Conservation (phyloP, 768 basidiomycete species). For the Chlorophyllum brunneum region DNA sequence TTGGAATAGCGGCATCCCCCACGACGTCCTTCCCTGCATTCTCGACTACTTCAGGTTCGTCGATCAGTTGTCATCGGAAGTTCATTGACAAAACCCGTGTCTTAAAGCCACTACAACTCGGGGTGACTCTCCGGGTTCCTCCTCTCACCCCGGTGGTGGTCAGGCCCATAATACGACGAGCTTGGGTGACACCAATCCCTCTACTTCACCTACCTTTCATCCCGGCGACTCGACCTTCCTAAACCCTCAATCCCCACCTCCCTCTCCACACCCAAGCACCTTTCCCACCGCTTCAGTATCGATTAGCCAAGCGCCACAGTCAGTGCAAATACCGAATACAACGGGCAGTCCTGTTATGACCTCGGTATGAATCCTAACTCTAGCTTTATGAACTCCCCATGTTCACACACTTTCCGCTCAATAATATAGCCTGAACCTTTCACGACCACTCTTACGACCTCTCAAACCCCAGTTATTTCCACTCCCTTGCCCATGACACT, state of each 20-base stretch:
- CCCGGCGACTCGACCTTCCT: neutral
- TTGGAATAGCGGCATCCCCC: neutral
- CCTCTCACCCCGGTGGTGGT: too few species aligned
- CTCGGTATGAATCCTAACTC: slow-evolving; percentile 3
- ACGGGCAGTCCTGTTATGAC: neutral
- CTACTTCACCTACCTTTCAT: too few species aligned
- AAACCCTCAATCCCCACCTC: neutral
- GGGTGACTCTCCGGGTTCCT: too few species aligned
- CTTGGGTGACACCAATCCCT: too few species aligned
- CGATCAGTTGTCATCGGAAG: too few species aligned
- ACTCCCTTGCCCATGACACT: neutral
- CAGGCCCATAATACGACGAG: too few species aligned
- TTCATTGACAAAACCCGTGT: too few species aligned
- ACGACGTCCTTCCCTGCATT: too few species aligned
- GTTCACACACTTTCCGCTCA: neutral
- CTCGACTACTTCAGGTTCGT: too few species aligned
- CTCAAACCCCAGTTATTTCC: neutral
- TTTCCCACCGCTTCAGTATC: neutral
- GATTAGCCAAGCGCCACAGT: neutral
- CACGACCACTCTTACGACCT: neutral
- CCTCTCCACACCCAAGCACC: neutral
- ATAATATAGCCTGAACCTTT: neutral
- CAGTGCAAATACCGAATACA: neutral
- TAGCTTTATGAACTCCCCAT: neutral
- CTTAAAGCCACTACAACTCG: too few species aligned